Evolutionary conservation across 345 rosid genomes (phyloP), one percentile per base, ranked within the genome.

Genomic region (Melaleuca alternifolia): DNA sequence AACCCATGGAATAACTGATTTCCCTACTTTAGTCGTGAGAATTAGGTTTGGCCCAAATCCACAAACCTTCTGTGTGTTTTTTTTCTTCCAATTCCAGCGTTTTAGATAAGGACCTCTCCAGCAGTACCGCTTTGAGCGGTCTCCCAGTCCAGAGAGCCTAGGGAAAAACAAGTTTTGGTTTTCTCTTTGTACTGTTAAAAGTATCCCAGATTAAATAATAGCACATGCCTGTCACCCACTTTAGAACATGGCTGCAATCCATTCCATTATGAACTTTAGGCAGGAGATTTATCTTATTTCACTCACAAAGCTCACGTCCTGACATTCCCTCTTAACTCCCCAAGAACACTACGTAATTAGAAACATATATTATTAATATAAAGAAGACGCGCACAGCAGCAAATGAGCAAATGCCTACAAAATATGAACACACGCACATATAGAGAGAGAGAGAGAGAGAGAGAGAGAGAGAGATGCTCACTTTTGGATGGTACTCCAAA

Each of bases 401-500:
- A 71, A 51, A 52, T 51, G 50, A 23, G 10, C 44, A 48, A 48
- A 50, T 52, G 41, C 46, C 4, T 15, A n/a, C 18, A 62, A 21
- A 18, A 50, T 33, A 26, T 5, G 24, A 51, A 41, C 15, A 21
- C 56, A 20, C 56, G 10, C 56, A 54, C 26, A 10, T 20, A 10
- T 33, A 37, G 6, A 53, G n/a, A 44, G 41, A 16, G 51, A 37
- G 10, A 53, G n/a, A 44, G 41, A 91, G 87, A 82, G 85, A 86
- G 50, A 51, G 53, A 51, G 83, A 23, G 84, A 50, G 87, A 87
- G 44, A 16, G 54, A 83, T 51, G 87, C 94, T 93, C 92, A 97
- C 99, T 86, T 94, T 96, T 57, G 98, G 89, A 91, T 93, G 96
- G 89, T 91, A 90, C 92, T 97, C 99, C 79, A 90, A 89, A 87